These are phyloP conservation scores for Somion occarium DNA, from an alignment of 1,284 basidiomycete species.

Conservation along the genomic window DNA sequence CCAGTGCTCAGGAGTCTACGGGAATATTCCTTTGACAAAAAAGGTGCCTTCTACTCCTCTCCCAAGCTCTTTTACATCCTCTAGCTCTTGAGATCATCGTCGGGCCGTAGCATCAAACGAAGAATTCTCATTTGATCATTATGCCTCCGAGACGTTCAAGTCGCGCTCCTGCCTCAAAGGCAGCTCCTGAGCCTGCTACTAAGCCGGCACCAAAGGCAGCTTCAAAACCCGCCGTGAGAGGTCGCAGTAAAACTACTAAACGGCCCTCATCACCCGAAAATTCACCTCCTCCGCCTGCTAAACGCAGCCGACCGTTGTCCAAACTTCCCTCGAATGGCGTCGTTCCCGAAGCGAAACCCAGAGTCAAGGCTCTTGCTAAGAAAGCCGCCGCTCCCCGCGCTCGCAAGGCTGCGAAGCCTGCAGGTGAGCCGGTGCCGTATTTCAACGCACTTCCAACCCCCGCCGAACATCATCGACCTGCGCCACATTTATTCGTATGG, in stretches of 20 bases:
- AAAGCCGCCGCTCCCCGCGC: conserved; percentile 14
- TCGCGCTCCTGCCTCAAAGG: conserved; percentile 29
- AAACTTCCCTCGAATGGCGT: conserved; percentile 14
- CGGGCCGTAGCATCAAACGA: no score
- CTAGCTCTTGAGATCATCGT: no score
- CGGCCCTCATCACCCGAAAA: conserved; percentile 18
- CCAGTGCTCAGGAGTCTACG: background rate
- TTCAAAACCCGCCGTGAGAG: conserved; percentile 6
- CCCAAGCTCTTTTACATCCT: no score
- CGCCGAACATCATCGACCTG: conserved; percentile 45
- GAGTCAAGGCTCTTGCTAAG: conserved; percentile 8
- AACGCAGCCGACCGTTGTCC: conserved; percentile 16
- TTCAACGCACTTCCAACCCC: conserved; percentile 58
- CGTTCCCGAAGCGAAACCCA: background rate
- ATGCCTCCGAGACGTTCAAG: conserved; percentile 39
- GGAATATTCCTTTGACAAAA: background rate
- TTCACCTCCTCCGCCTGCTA: conserved; percentile 17
- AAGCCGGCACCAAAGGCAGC: conserved; percentile 14
- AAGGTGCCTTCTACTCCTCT: background rate
- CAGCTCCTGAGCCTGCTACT: conserved; percentile 8
- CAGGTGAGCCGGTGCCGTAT: background rate
- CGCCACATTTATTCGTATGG: conserved; percentile 71
- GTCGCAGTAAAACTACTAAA: conserved; percentile 12
- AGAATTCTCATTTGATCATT: background rate
- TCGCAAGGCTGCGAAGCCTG: conserved; percentile 15